Base-by-base conservation (phyloP, 2,329 filamentous ascomycete species). In the Dactylonectria estremocensis region DNA sequence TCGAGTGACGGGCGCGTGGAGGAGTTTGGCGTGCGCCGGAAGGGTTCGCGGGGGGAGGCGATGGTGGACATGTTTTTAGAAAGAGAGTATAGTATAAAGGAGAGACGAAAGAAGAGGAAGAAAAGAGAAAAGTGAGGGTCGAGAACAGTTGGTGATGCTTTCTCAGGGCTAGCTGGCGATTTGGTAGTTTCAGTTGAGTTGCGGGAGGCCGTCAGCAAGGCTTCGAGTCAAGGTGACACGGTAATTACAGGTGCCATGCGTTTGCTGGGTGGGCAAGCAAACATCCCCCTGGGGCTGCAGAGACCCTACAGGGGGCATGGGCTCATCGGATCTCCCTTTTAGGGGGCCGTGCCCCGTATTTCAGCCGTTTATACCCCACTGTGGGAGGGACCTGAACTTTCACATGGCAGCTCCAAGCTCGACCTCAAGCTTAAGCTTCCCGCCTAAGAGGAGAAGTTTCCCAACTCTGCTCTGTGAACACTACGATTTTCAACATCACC, bases 1-100 rank as follows among this genome's bases (percentile, higher is more conserved):
- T 95, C 92, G 79, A 93, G 85, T 40, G 93, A 95, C 5, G 92
- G 91, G 13, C 94, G 92, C 43, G 89, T 87, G 37, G 94, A 96
- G 45, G 92, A 93, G 7, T 91, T 92, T 1, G 93, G 92, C 4
- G 92, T 83, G 65, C 80, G 79, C 13, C 86, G 86, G 83, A 90
- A 78, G 76, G 86, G 83, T 46, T 91, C 89, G 66, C 90, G 87
- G 24, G 89, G 89, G 10, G 88, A 86, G 46, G 90, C 89, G 69
- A 92, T 92, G 48, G 89, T 91, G 9, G 90, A 91, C 90, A 92
- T 92, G 24, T 28, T 28, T 28, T 70, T 67, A 75, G 31, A 35
- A 43, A 43, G 54, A 28, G 24, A 28, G 24, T 28, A 28, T 28
- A 28, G n/a, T 90, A 68, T 69, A 10, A 16, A 50, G 20, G 59